These are phyloP conservation scores for Pseudonectria foliicola DNA, from an alignment of 2,329 filamentous ascomycete genomes.

Conservation along the genomic window DNA sequence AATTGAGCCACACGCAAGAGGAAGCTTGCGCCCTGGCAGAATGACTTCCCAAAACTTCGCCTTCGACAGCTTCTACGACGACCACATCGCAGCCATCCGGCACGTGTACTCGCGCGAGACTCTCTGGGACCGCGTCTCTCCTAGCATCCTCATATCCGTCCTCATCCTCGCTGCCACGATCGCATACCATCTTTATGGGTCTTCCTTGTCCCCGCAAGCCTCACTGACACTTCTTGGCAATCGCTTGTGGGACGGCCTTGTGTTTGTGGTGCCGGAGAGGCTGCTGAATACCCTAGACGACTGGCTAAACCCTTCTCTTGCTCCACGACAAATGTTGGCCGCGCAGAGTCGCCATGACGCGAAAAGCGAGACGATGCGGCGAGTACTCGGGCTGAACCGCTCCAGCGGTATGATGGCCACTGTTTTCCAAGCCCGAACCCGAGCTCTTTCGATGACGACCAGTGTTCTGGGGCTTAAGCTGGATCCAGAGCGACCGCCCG, in stretches of 20 bases:
- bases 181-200: slow-evolving; percentile 28
- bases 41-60: slow-evolving; percentile 28
- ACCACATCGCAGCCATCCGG: slow-evolving; percentile 27
- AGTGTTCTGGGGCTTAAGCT: slow-evolving; percentile 32
- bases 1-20: slow-evolving; percentile 13
- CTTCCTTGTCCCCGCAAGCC: slow-evolving; percentile 24
- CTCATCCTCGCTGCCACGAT: slow-evolving; percentile 27
- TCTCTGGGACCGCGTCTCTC: slow-evolving; percentile 26
- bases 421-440: slow-evolving; percentile 51
- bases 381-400: slow-evolving; percentile 53
- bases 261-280: slow-evolving; percentile 48
- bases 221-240: slow-evolving; percentile 25
- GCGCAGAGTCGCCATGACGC: slow-evolving; percentile 40
- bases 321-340: slow-evolving; percentile 31
- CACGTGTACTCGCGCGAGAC: slow-evolving; percentile 21
- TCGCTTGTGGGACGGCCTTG: slow-evolving; percentile 54
- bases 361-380: slow-evolving; percentile 59
- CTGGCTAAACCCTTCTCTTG: slow-evolving; percentile 43
- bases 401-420: slow-evolving; percentile 47
- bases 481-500: slow-evolving; percentile 45
- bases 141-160: slow-evolving; percentile 28
- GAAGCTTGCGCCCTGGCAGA: slow-evolving; percentile 17
- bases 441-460: slow-evolving; percentile 47
- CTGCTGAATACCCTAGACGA: slow-evolving; percentile 51
- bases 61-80: slow-evolving; percentile 30